Evolutionary conservation across 148 eudicot genomes (phyloP).

Genomic region (Suaeda aralocaspica): DNA sequence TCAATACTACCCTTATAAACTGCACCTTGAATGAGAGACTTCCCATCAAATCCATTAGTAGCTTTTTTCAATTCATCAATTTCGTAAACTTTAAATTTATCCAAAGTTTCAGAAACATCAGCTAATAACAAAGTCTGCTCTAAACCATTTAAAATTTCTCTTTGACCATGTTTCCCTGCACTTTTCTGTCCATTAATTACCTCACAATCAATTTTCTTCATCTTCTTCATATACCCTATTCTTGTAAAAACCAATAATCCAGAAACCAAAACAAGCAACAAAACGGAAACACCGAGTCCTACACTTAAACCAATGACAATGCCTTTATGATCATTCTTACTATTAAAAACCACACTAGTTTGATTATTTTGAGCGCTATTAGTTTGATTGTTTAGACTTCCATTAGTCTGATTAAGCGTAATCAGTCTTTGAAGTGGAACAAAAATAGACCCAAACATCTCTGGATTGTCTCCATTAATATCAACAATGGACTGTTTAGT

Average conservation of each 20-base stretch:
- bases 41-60: constrained; percentile 67
- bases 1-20: constrained; percentile 70
- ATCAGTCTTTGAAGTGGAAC: constrained; percentile 68
- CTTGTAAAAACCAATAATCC: constrained; percentile 44
- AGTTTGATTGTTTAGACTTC: too few species aligned
- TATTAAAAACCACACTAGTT: not conserved
- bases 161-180: constrained; percentile 20
- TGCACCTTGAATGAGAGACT: constrained; percentile 65
- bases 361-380: constrained; percentile 4
- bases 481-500: constrained; percentile 30
- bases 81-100: constrained; percentile 75
- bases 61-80: constrained; percentile 61
- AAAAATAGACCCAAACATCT: constrained; percentile 45
- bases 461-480: constrained; percentile 40
- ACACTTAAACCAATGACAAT: constrained; percentile 47
- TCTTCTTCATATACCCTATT: constrained; percentile 21
- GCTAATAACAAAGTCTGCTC: constrained; percentile 55
- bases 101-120: constrained; percentile 89
- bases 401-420: constrained; percentile 16
- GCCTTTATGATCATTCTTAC: constrained; percentile 28
- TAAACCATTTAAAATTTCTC: constrained; percentile 34
- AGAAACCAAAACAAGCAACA: constrained; percentile 40
- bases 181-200: constrained; percentile 3
- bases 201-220: constrained; percentile 7
- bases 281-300: constrained; percentile 59